Evolutionary conservation across 441 rosid species (phyloP), one percentile per base, ranked within the genome.

Genomic region (Gossypium trilobum): DNA sequence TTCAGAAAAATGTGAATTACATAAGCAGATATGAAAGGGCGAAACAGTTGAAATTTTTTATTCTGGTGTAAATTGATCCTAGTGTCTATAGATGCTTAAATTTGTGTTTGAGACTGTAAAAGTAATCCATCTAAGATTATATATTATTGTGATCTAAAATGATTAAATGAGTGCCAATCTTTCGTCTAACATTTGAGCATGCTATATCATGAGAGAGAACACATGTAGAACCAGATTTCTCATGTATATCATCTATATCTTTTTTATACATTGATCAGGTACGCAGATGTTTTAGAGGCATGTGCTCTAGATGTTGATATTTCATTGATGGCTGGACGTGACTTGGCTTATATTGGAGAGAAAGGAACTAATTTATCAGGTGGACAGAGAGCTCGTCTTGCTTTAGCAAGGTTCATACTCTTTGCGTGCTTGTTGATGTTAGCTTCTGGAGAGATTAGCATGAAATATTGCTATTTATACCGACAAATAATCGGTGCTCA

Each of bases 371-470:
- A 92, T 85, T 86, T 94, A 81, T 94, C 99, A 22, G 99, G 99
- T 67, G 99, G 99, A 74, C 97, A 94, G 79, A 88, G 89, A 84
- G 94, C 97, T 79, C 94, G 99, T n/a, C 92, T 94, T 85, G 97
- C 97, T 73, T 82, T 92, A 77, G 97, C 97, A 60, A 92, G 99
- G 99, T 94, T 71, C 68, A 29, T 61, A 65, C 19, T 56, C 64
- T 27, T 39, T 67, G 3, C 62, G 7, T 60, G 68, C 66, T 76
- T 72, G 44, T 11, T 62, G 50, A 80, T 36, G 10, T 63, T 68
- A 13, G 59, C 62, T 50, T 70, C 67, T 31, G 25, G 17, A 57
- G 69, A n/a, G 50, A 58, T 51, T 70, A 76, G 48, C 71, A 29
- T 70, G 42, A 81, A 19, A 11, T 60, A 55, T 73, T 58, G 31